These are phyloP conservation scores for Hondaea fermentalgiana DNA, from an alignment of 108 stramenopile genomes.

Conservation along the genomic window DNA sequence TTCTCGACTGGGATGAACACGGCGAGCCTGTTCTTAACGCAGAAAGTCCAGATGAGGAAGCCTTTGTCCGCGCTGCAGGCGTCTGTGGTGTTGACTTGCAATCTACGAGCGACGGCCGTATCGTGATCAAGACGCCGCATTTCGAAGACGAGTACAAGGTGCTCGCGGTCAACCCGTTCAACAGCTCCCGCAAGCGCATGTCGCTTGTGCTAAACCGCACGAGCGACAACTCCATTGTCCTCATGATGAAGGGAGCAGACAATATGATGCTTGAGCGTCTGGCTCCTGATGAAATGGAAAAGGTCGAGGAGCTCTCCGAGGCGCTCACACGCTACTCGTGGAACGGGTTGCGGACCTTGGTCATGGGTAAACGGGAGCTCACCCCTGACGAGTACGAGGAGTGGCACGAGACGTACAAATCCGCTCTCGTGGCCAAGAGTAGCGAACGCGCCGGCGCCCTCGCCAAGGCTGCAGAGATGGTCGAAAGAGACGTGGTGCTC, in stretches of 20 bases:
- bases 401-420: conserved; percentile 24
- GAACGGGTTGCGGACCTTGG: conserved; percentile 44
- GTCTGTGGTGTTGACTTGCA: background rate
- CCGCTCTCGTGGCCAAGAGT: background rate
- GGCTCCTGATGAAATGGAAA: background rate
- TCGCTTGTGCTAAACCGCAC: conserved; percentile 35
- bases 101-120: background rate
- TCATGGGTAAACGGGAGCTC: conserved; percentile 27
- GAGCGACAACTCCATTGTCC: background rate
- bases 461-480: background rate
- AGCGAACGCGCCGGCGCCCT: conserved; percentile 22
- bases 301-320: background rate
- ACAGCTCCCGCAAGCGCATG: conserved; percentile 52
- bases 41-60: conserved; percentile 23
- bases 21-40: conserved; percentile 11
- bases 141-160: conserved; percentile 27
- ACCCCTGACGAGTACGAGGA: conserved; percentile 17
- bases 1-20: background rate
- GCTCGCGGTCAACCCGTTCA: conserved; percentile 45
- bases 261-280: conserved; percentile 43
- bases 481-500: conserved; percentile 39
- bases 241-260: conserved; percentile 59
- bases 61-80: conserved; percentile 12
- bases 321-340: conserved; percentile 22
- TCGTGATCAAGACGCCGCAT: background rate